These are phyloP conservation scores for Neurospora sp. DNA, from an alignment of 495 filamentous ascomycete genomes.

Conservation along the genomic window DNA sequence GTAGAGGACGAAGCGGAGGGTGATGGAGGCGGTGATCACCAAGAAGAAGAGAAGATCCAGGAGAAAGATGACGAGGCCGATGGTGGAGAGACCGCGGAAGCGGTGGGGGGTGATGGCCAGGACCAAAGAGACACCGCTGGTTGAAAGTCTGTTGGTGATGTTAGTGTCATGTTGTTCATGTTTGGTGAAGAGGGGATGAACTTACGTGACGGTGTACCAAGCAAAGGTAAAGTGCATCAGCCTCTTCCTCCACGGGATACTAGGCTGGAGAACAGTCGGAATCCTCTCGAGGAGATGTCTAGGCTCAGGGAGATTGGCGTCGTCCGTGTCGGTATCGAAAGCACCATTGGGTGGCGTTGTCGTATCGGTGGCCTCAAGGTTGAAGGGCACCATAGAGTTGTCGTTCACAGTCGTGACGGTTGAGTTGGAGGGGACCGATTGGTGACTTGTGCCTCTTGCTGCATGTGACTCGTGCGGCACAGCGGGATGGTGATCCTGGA, in stretches of 20 bases:
- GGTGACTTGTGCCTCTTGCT: not conserved
- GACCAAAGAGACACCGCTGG: slow-evolving; percentile 53
- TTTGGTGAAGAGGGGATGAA: not conserved
- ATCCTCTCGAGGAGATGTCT: slow-evolving; percentile 11
- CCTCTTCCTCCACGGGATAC: slow-evolving; percentile 26
- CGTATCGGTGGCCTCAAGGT: not conserved
- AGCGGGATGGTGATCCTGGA: not conserved
- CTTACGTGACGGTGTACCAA: slow-evolving; percentile 52
- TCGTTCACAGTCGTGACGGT: not conserved
- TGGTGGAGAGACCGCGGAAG: slow-evolving; percentile 47
- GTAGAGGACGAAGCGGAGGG: slow-evolving; percentile 46
- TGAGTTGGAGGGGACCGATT: not conserved
- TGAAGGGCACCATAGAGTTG: not conserved
- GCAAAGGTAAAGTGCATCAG: slow-evolving; percentile 65
- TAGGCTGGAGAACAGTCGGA: slow-evolving; percentile 21
- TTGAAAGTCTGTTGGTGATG: slow-evolving; percentile 41
- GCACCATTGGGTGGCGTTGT: not conserved
- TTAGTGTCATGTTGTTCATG: not conserved
- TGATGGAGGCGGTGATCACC: slow-evolving; percentile 40
- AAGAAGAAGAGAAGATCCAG: slow-evolving; percentile 52
- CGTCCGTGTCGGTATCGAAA: not conserved
- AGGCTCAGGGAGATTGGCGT: not conserved
- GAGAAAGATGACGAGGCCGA: slow-evolving; percentile 52
- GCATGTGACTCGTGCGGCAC: not conserved
- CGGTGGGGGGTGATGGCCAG: slow-evolving; percentile 47